These are phyloP conservation scores for Butyriboletus appendiculatus DNA, from an alignment of 1,284 basidiomycete genomes.

Conservation along the genomic window DNA sequence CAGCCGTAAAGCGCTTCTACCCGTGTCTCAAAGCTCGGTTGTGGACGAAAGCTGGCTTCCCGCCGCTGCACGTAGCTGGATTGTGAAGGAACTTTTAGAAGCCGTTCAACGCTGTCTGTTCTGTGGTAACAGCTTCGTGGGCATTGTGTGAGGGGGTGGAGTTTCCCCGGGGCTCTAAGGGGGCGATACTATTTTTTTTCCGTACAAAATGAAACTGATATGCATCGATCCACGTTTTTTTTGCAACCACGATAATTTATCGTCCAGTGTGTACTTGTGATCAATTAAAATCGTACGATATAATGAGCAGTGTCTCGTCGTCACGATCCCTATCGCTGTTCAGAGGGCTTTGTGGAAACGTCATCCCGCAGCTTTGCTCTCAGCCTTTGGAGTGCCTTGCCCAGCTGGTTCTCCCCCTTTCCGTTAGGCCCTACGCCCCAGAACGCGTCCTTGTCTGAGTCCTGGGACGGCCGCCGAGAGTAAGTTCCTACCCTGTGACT, in stretches of 20 bases:
- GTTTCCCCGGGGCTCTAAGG: conserved; percentile 23
- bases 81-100: conserved; percentile 63
- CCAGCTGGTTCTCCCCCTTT: conserved; percentile 39
- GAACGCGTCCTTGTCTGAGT: conserved; percentile 41
- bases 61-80: conserved; percentile 54
- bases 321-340: conserved; percentile 29
- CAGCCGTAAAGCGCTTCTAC: conserved; percentile 66
- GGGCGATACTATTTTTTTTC: conserved; percentile 29
- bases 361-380: conserved; percentile 33
- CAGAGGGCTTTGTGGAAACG: conserved; percentile 13
- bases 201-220: conserved; percentile 32
- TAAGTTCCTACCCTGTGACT: conserved; percentile 18
- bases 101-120: conserved; percentile 63
- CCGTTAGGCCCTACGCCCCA: conserved; percentile 40
- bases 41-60: conserved; percentile 42
- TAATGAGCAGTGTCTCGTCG: conserved; percentile 24
- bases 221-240: conserved; percentile 29
- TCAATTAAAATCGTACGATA: conserved; percentile 37
- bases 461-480: conserved; percentile 27
- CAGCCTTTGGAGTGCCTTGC: conserved; percentile 39
- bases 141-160: conserved; percentile 40
- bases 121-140: conserved; percentile 69
- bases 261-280: conserved; percentile 10
- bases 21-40: conserved; percentile 39
- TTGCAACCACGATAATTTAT: conserved; percentile 30